Conservation (phyloP, 192 early-diverging fungal species). For the Cetraspora pellucida region DNA sequence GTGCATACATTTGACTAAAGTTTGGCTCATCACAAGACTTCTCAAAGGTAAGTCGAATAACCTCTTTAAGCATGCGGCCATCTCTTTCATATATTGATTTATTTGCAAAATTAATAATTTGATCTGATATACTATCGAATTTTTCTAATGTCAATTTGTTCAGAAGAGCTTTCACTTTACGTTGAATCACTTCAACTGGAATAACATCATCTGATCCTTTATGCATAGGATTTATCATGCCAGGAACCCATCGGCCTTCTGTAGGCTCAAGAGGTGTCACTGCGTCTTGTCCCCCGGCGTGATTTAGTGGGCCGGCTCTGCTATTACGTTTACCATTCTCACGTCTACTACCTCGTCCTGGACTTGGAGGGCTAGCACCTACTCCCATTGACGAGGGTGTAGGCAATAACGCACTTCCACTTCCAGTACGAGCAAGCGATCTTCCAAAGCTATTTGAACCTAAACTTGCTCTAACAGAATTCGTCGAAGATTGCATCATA, state of each 20-base stretch:
- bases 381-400: conserved; percentile 33
- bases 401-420: conserved; percentile 36
- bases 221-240: conserved; percentile 45
- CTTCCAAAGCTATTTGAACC: conserved; percentile 32
- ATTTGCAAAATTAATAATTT: conserved; percentile 82
- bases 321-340: conserved; percentile 52
- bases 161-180: conserved; percentile 85
- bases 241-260: conserved; percentile 82
- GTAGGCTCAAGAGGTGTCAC: conserved; percentile 79
- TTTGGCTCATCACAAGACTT: conserved; percentile 95
- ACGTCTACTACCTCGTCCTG: conserved; percentile 60
- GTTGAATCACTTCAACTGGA: conserved; percentile 62
- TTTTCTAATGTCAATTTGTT: conserved; percentile 98
- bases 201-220: conserved; percentile 47
- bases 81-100: conserved; percentile 66
- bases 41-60: conserved; percentile 88
- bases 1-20: conserved; percentile 89
- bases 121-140: conserved; percentile 82
- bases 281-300: conserved; percentile 56
- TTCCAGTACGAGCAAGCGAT: conserved; percentile 36
- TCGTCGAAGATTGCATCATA: neutral
- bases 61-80: conserved; percentile 73
- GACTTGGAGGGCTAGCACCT: conserved; percentile 38
- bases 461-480: conserved; percentile 2
- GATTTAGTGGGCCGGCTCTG: conserved; percentile 50